Percentiles rank a stretch among this genome's conserved stretches.
These are phyloP conservation scores for Diaporthe sp. DNA, from an alignment of 2,329 filamentous ascomycete species.

Conservation along the genomic window DNA sequence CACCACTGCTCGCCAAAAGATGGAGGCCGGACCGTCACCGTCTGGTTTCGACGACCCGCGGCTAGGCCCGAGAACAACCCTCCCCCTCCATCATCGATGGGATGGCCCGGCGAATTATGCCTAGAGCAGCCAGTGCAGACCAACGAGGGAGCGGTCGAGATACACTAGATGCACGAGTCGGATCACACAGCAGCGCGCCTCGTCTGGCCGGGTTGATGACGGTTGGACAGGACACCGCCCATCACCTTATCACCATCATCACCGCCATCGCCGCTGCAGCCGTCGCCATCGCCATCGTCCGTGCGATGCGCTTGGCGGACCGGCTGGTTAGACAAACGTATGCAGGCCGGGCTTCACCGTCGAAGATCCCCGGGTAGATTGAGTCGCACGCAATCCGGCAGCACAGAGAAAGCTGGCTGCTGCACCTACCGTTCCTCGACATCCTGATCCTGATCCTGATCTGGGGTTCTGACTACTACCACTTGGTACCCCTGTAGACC, in stretches of 20 bases:
- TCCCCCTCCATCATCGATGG: neutral
- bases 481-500: neutral
- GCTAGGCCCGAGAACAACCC: neutral
- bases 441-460: slow-evolving; percentile 11
- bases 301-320: neutral
- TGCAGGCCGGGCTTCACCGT: slow-evolving; percentile 14
- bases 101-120: neutral
- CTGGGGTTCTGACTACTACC: neutral
- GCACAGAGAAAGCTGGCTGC: neutral
- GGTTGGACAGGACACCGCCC: neutral
- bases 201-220: neutral
- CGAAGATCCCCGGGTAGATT: slow-evolving; percentile 3
- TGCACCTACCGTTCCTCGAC: neutral
- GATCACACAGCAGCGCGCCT: neutral
- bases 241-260: neutral
- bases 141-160: neutral
- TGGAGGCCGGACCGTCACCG: neutral
- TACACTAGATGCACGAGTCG: slow-evolving; percentile 13
- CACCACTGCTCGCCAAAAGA: neutral
- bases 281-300: neutral
- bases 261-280: too few species aligned
- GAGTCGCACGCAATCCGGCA: neutral
- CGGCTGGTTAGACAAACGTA: neutral
- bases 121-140: neutral
- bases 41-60: slow-evolving; percentile 12